Evolutionary conservation across 768 basidiomycete species (phyloP), one percentile per base, ranked within the genome.

Genomic region (Psilocybe cubensis): DNA sequence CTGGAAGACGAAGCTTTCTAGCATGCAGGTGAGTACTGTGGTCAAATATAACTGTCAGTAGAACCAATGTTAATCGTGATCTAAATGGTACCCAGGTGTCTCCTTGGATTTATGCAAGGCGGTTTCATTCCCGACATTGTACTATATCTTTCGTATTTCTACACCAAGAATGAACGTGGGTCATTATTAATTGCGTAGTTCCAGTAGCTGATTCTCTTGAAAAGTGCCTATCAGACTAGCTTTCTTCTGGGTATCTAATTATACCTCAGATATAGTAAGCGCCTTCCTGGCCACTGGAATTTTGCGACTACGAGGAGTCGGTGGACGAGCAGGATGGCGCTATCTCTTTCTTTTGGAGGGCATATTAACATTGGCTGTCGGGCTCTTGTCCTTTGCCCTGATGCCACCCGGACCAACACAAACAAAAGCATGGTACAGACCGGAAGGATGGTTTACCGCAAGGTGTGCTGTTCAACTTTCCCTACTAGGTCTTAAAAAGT

Each of bases 211-310:
- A 44, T 28, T 7, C 20, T 43, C 4, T 21, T 42, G n/a, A 11
- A 27, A 59, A 84, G 81, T 88, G 0, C 85, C 87, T 2, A 79
- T 88, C 42, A 80, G 88, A n/a, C 74, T 90, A 9, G 86, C 85
- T 1, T 83, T 79, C 63, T 89, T 89, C 76, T 91, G 86, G 87
- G 75, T 82, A 25, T 83, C 84, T 3, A 81, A 82, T 66, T 84
- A 87, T 52, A 52, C 79, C 1, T 75, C 82, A 3, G 69, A 79
- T 43, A 83, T 90, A 48, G 59, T 84, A 18, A 77, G 81, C 48
- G 82, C 83, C 2, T 89, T 92, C 68, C 65, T 89, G 8, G 89
- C 85, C 0, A 84, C 83, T 0, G 88, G 86, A 4, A 83, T 89
- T 17, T 71, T 88, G 14, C 68, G 71, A 45, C 74, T 86, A 54